phyloP scores from a whole-genome alignment of 1,139 yeast species.

The Yamadazyma atlantica region DNA sequence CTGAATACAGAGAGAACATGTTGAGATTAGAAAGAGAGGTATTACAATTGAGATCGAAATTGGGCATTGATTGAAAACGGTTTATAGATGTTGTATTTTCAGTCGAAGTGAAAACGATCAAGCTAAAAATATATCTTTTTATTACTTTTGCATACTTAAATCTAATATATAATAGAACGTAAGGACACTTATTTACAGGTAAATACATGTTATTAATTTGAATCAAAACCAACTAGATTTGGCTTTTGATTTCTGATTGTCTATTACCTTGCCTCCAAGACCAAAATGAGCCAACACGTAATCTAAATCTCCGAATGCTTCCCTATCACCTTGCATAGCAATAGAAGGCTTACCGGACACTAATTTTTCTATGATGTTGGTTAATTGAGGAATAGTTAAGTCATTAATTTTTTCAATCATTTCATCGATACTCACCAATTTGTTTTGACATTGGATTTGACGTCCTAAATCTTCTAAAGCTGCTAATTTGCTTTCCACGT shows the following conservation, averaged over 20 bases:
- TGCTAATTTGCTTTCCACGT: conserved; percentile 86
- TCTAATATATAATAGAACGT: conserved; percentile 3
- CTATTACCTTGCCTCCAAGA: conserved; percentile 49
- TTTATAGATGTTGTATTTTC: neutral
- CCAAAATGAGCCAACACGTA: conserved; percentile 69
- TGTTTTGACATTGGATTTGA: conserved; percentile 84
- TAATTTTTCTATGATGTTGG: conserved; percentile 72
- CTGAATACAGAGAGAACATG: conserved; percentile 54
- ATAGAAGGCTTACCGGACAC: conserved; percentile 80
- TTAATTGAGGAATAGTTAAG: conserved; percentile 66
- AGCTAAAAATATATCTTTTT: too few species aligned
- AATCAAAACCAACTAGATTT: conserved; percentile 2
- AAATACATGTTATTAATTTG: neutral
- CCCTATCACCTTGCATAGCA: conserved; percentile 87
- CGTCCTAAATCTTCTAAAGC: conserved; percentile 94
- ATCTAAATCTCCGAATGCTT: conserved; percentile 80
- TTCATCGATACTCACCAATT: conserved; percentile 73
- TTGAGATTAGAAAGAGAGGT: conserved; percentile 64
- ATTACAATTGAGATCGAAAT: conserved; percentile 54
- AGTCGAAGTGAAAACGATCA: too few species aligned
- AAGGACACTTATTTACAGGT: conserved; percentile 1
- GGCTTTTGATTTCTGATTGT: conserved; percentile 18
- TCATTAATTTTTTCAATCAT: conserved; percentile 78
- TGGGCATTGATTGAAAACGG: conserved; percentile 18
- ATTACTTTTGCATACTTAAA: conserved; percentile 1